These are phyloP conservation scores for Monilinia laxa DNA, from an alignment of 2,329 filamentous ascomycete species.

Conservation along the genomic window DNA sequence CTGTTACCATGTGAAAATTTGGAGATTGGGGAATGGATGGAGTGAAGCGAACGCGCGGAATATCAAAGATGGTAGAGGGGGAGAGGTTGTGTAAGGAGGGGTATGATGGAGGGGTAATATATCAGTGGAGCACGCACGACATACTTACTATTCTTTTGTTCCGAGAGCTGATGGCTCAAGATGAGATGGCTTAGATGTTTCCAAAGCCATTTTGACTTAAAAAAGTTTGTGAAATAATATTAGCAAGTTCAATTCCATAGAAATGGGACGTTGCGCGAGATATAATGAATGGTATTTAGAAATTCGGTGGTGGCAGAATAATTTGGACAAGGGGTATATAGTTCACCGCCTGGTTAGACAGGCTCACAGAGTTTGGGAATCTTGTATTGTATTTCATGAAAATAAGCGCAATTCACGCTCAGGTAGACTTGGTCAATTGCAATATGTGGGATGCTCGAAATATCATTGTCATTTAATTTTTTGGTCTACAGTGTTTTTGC, in stretches of 20 bases:
- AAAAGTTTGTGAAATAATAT: background rate
- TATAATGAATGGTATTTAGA: background rate
- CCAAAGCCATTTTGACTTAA: conserved; percentile 27
- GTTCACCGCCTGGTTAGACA: background rate
- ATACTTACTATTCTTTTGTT: conserved; percentile 80
- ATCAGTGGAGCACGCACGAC: background rate
- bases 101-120: conserved; percentile 30
- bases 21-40: background rate
- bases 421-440: background rate
- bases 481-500: conserved; percentile 1
- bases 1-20: conserved; percentile 3
- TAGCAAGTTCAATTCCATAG: background rate
- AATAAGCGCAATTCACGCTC: background rate
- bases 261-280: background rate
- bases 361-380: background rate
- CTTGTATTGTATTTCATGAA: background rate
- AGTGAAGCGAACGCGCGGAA: background rate
- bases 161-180: conserved; percentile 76
- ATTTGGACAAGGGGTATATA: background rate
- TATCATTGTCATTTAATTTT: conserved; percentile 10
- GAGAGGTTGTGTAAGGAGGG: conserved; percentile 1
- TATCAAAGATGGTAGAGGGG: background rate
- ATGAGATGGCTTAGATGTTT: conserved; percentile 53
- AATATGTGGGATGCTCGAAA: background rate
- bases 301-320: conserved; percentile 7